These are phyloP conservation scores for Pythium periplocum DNA, from an alignment of 352 stramenopile genomes.

Conservation along the genomic window DNA sequence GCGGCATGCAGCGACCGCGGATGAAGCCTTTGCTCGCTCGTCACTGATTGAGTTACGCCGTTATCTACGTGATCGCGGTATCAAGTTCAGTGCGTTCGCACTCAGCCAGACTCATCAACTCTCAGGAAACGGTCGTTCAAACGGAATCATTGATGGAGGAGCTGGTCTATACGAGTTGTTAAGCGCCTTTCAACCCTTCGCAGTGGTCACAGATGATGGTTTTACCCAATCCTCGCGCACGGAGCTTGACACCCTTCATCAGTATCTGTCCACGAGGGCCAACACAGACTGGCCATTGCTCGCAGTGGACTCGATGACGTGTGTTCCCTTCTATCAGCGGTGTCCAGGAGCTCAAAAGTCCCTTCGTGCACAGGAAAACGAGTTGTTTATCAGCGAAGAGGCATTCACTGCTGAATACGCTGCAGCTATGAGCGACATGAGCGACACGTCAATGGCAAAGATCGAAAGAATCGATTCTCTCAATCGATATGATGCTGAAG, in stretches of 20 bases:
- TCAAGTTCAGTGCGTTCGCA: too few species aligned
- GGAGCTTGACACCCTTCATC: slow-evolving; percentile 13
- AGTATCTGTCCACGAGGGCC: slow-evolving; percentile 24
- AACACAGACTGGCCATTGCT: slow-evolving; percentile 43
- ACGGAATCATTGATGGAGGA: slow-evolving; percentile 4
- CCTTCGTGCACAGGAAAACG: not conserved
- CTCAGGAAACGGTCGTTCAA: too few species aligned
- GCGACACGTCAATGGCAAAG: not conserved
- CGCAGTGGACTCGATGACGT: slow-evolving; percentile 53
- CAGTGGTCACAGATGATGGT: slow-evolving; percentile 16
- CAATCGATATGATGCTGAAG: not conserved
- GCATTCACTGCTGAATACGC: slow-evolving; percentile 11
- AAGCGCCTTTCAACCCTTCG: slow-evolving; percentile 6
- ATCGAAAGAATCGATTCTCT: not conserved
- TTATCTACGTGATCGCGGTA: slow-evolving; percentile 22
- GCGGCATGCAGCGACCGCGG: slow-evolving; percentile 43
- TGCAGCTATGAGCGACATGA: not conserved
- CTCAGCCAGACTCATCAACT: too few species aligned
- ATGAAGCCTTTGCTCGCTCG: slow-evolving; percentile 52
- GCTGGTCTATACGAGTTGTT: slow-evolving; percentile 10
- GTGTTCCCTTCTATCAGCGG: slow-evolving; percentile 34
- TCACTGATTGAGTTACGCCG: slow-evolving; percentile 45
- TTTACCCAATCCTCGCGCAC: slow-evolving; percentile 11
- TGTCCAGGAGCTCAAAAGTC: not conserved
- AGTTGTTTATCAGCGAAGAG: slow-evolving; percentile 9